A percentile compares a stretch with the other conserved stretches of the same genome.
phyloP scores from a whole-genome alignment of 805 yeast genomes.

The Pichia nanzhaoensis region DNA sequence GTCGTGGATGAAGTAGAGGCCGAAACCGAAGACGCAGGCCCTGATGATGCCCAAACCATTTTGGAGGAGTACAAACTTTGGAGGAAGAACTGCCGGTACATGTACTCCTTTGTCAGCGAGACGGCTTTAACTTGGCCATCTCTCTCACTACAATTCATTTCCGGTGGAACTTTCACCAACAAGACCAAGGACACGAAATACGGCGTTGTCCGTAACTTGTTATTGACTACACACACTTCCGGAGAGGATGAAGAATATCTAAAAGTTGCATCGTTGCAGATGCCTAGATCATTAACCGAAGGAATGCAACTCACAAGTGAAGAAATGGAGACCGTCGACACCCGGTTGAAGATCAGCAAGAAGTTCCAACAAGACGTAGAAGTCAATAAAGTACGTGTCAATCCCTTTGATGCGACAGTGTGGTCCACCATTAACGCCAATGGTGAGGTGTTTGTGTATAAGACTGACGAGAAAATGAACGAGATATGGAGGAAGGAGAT shows the following conservation, averaged over 20 bases:
- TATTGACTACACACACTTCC: conserved; percentile 70
- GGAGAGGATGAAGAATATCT: conserved; percentile 61
- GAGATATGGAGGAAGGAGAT: conserved; percentile 27
- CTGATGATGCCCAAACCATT: conserved; percentile 29
- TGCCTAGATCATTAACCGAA: conserved; percentile 39
- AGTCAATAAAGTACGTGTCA: conserved; percentile 63
- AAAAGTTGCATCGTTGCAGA: conserved; percentile 55
- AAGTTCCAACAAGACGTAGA: conserved; percentile 59
- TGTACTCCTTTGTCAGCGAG: conserved; percentile 80
- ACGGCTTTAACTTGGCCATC: conserved; percentile 82
- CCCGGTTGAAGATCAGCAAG: conserved; percentile 54
- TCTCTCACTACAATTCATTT: conserved; percentile 72
- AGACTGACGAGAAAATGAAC: conserved; percentile 23
- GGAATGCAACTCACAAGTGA: conserved; percentile 22
- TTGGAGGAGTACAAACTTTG: conserved; percentile 69
- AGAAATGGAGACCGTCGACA: conserved; percentile 33
- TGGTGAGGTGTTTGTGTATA: conserved; percentile 55
- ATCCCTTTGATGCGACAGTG: conserved; percentile 51
- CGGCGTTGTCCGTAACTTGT: conserved; percentile 38
- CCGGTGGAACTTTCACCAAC: conserved; percentile 31
- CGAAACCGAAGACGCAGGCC: not conserved
- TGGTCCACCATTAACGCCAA: conserved; percentile 64
- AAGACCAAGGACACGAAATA: conserved; percentile 23
- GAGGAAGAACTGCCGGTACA: conserved; percentile 72
- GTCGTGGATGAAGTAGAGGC: too few relatives aligned